Evolutionary conservation across 75 land plant genomes (phyloP).

Genomic region (Picea glauca): DNA sequence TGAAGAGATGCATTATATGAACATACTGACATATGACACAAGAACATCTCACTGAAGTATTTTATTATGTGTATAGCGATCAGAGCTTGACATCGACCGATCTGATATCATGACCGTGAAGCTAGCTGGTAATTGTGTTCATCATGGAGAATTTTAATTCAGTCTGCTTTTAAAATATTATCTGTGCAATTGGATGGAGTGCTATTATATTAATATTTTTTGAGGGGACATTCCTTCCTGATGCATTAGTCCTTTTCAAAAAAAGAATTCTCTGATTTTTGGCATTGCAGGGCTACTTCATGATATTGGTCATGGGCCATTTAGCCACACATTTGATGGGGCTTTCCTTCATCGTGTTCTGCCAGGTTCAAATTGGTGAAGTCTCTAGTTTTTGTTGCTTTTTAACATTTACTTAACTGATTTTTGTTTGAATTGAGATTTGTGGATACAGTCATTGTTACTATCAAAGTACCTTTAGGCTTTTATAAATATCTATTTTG

Average conservation of each 20-base stretch:
- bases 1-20: neutral
- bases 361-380: slow-evolving; percentile 61
- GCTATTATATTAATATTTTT: neutral
- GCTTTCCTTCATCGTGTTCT: slow-evolving; percentile 74
- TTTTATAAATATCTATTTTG: too few relatives aligned
- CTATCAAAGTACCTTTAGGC: too few relatives aligned
- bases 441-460: too few relatives aligned
- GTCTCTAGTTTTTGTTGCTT: neutral
- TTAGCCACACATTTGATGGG: slow-evolving; percentile 87
- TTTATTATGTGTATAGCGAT: slow-evolving; percentile 40
- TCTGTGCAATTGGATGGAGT: neutral
- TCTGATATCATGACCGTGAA: slow-evolving; percentile 74
- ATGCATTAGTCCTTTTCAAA: neutral
- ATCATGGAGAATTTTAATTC: neutral
- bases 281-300: slow-evolving; percentile 70
- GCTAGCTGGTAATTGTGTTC: slow-evolving; percentile 66
- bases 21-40: neutral
- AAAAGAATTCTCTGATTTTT: neutral
- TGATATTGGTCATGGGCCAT: slow-evolving; percentile 98
- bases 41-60: neutral
- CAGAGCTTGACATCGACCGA: slow-evolving; percentile 73
- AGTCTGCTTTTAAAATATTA: neutral
- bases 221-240: neutral
- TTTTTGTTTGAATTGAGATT: too few relatives aligned
- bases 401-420: neutral